These are phyloP conservation scores for Diaporthe capsici DNA, from an alignment of 2,329 filamentous ascomycete species.

Conservation along the genomic window DNA sequence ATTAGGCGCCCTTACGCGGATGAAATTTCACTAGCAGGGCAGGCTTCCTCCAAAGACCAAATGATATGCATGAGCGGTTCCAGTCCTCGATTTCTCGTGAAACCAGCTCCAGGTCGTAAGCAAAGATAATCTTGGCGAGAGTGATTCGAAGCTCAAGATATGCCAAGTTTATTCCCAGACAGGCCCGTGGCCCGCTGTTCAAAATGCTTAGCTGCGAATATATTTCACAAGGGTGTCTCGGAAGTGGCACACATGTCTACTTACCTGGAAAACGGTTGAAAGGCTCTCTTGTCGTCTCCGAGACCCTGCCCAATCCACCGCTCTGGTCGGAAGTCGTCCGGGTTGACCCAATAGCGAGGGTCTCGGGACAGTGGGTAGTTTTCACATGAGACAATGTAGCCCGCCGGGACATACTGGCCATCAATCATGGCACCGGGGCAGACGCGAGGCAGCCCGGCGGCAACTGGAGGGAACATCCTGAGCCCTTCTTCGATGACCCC, in stretches of 20 bases:
- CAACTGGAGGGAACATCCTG: slow-evolving; percentile 31
- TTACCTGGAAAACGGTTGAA: slow-evolving; percentile 49
- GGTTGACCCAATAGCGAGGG: slow-evolving; percentile 40
- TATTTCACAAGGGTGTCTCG: no score
- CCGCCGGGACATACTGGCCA: slow-evolving; percentile 40
- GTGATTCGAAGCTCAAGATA: slow-evolving; percentile 49
- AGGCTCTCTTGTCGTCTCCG: slow-evolving; percentile 45
- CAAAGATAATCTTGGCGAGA: slow-evolving; percentile 48
- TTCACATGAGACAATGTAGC: slow-evolving; percentile 24
- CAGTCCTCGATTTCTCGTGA: slow-evolving; percentile 36
- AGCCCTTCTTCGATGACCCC: slow-evolving; percentile 34
- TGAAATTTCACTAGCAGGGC: slow-evolving; percentile 36
- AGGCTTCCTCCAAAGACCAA: slow-evolving; percentile 37
- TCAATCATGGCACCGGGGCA: slow-evolving; percentile 38
- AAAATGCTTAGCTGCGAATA: background rate
- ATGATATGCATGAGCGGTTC: slow-evolving; percentile 27
- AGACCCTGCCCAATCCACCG: slow-evolving; percentile 37
- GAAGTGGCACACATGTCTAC: background rate
- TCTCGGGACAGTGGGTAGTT: slow-evolving; percentile 31
- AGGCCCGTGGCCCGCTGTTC: slow-evolving; percentile 35
- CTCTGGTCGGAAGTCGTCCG: slow-evolving; percentile 34
- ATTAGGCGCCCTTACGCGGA: background rate
- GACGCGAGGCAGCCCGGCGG: slow-evolving; percentile 39
- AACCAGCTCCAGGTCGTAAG: slow-evolving; percentile 45
- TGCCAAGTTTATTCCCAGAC: slow-evolving; percentile 45